A percentile compares a stretch with the other conserved stretches of the same genome.
Evolutionary conservation across 306 rosid species (phyloP).

Genomic region (Cucurbita pepo): DNA sequence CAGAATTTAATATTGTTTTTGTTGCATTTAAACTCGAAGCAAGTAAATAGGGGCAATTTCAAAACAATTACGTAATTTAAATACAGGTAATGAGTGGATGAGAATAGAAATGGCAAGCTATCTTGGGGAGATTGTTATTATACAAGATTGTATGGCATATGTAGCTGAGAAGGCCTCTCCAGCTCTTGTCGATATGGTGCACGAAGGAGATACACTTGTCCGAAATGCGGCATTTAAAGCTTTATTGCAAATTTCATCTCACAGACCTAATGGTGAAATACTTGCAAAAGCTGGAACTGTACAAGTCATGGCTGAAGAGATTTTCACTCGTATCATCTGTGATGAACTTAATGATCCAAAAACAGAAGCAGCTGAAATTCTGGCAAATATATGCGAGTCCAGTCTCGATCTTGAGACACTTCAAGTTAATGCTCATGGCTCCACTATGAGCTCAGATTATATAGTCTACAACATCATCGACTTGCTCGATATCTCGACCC

Average conservation of each 20-base stretch:
- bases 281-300: slow-evolving; percentile 26
- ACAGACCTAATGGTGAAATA: slow-evolving; percentile 16
- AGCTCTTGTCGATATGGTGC: slow-evolving; percentile 21
- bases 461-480: slow-evolving; percentile 19
- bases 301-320: slow-evolving; percentile 27
- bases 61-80: neutral
- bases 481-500: slow-evolving; percentile 23
- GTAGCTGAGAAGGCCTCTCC: slow-evolving; percentile 32
- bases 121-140: slow-evolving; percentile 32
- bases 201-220: slow-evolving; percentile 13
- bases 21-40: neutral
- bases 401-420: slow-evolving; percentile 19
- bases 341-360: slow-evolving; percentile 24
- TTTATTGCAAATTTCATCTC: slow-evolving; percentile 22
- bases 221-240: slow-evolving; percentile 28
- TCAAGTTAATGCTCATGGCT: slow-evolving; percentile 18
- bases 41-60: neutral
- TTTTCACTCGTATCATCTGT: slow-evolving; percentile 21
- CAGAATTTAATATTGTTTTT: neutral
- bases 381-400: slow-evolving; percentile 24
- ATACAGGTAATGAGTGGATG: slow-evolving; percentile 26
- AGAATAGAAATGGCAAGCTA: slow-evolving; percentile 28
- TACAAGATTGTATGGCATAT: slow-evolving; percentile 12
- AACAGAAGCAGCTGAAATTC: slow-evolving; percentile 29
- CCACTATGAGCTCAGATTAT: slow-evolving; percentile 27